phyloP scores from a whole-genome alignment of 73 alveolate species.

The Effrenium voratum region DNA sequence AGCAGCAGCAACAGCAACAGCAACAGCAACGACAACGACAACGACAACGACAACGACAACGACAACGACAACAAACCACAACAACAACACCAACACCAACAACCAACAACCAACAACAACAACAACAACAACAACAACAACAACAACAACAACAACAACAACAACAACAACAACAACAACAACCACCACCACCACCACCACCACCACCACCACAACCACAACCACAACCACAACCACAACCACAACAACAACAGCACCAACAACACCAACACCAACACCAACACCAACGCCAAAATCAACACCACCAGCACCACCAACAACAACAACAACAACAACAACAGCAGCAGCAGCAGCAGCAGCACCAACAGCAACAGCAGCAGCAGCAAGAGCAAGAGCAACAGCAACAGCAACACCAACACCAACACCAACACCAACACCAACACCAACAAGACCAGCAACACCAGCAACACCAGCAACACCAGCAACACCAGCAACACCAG shows the following conservation, averaged over 20 bases:
- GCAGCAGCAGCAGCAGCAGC: conserved; percentile 8
- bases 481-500: background rate
- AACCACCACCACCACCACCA: background rate
- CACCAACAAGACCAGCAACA: background rate
- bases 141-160: background rate
- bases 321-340: background rate
- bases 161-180: background rate
- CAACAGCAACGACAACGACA: background rate
- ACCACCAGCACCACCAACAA: background rate
- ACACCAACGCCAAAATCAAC: background rate
- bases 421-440: background rate
- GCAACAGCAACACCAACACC: background rate
- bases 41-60: background rate
- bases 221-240: background rate
- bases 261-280: background rate
- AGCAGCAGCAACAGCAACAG: background rate
- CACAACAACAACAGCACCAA: background rate
- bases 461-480: background rate
- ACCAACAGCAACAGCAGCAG: background rate
- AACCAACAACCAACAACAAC: background rate
- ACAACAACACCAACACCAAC: background rate
- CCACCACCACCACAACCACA: background rate
- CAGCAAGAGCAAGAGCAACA: background rate
- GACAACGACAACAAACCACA: background rate
- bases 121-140: background rate